Base-by-base conservation (phyloP, 192 early-diverging fungal genomes). In the Entomortierella lignicola region DNA sequence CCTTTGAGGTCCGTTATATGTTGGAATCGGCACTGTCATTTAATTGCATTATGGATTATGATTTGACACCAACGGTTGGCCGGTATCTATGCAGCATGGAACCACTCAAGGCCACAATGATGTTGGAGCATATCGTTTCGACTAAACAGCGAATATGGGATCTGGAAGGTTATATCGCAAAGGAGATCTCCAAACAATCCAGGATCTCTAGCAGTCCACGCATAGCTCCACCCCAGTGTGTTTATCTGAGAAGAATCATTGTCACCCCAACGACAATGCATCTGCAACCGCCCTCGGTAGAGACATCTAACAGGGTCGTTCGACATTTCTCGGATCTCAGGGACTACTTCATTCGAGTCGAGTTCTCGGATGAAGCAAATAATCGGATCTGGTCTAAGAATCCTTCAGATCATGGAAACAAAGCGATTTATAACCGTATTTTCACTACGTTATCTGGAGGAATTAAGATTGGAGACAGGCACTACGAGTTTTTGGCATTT, bases 241-340 rank as follows among this genome's bases (percentile, higher is more conserved):
- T 85, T 15, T 54, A 81, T 27, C 69, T 91, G 8, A 70, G 87
- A 0, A 90, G 89, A 57, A 63, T 89, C 1, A 66, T 91, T n/a
- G 77, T 94, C 7, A 93, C 93, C 0, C 93, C 93, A 0, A 89
- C 91, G 1, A 82, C 81, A 2, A 72, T 92, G 20, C 90, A 91
- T 71, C 70, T 91, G n/a, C 82, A 85, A 15, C 86, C 89, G 0
- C 90, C 89, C 0, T 82, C 87, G 0, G 79, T 91, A 30, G 93
- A 95, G 60, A 87, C 88, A 0, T 84, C 88, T n/a, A 95, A 95
- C 71, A 87, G 94, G 20, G 83, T 93, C n/a, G 71, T 93, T 4
- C 87, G 93, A 3, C 82, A 89, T 25, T 91, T 85, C 75, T 55
- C 57, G 10, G 41, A 77, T 0, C 68, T 85, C 17, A 39, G 71